Percentiles rank a stretch among this genome's conserved stretches.
phyloP scores from a whole-genome alignment of 352 stramenopile genomes.

The Globisporangium solare region DNA sequence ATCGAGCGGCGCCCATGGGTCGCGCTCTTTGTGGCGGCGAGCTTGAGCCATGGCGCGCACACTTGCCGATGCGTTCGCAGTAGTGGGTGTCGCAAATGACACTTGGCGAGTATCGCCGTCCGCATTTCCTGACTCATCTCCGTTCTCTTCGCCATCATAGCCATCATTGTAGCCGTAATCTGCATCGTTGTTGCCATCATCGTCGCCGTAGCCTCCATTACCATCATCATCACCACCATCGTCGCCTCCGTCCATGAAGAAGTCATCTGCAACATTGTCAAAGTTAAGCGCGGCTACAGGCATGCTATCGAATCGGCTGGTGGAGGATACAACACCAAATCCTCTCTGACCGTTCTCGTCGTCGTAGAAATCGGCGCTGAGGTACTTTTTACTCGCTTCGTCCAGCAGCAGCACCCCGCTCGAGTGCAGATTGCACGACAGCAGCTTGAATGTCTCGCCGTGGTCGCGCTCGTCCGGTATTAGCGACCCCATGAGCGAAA shows the following conservation, averaged over 20 bases:
- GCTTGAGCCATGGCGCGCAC: neutral
- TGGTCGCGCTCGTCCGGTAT: conserved; percentile 72
- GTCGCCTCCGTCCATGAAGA: conserved; percentile 28
- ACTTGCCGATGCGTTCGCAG: neutral
- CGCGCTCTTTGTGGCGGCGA: conserved; percentile 24
- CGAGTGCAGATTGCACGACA: conserved; percentile 71
- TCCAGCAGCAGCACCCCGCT: conserved; percentile 75
- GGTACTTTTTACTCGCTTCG: conserved; percentile 72
- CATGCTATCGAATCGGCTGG: neutral
- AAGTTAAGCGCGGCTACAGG: conserved; percentile 35
- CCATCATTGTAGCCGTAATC: conserved; percentile 7
- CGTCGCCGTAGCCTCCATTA: conserved; percentile 26
- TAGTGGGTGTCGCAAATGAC: conserved; percentile 3
- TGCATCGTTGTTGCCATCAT: conserved; percentile 27
- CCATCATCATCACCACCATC: conserved; percentile 21
- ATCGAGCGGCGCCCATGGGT: conserved; percentile 70
- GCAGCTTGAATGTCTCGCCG: conserved; percentile 81
- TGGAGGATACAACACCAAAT: conserved; percentile 1
- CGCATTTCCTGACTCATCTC: conserved; percentile 3
- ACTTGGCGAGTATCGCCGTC: conserved; percentile 5
- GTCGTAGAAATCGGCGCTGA: conserved; percentile 22
- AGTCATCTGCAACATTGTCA: conserved; percentile 25
- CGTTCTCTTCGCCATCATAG: conserved; percentile 4
- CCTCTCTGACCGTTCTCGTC: conserved; percentile 12
- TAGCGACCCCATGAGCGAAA: conserved; percentile 78